Base-by-base conservation (phyloP, 1,284 basidiomycete genomes). In the Ceratobasidium sp. region DNA sequence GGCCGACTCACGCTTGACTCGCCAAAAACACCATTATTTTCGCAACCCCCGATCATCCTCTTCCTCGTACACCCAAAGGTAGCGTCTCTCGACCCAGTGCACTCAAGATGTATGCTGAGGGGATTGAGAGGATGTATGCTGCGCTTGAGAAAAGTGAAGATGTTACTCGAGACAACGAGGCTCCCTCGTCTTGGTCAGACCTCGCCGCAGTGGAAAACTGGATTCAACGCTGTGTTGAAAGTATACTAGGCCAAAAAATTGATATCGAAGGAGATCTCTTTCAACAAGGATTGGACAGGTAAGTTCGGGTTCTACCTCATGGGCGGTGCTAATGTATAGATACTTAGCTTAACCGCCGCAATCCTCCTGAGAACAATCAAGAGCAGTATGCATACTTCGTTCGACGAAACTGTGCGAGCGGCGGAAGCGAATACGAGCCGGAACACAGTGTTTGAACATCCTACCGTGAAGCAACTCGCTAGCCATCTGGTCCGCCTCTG, bases 1-100 rank as follows among this genome's bases (percentile, higher is more conserved):
- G 83, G 1, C 87, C 86, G 15, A 82, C 83, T 0, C 86, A 85
- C 78, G 86, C 85, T 66, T 81, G 85, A 28, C 84, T 88, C 38
- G 87, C 85, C 81, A 87, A 87, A 75, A 86, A 79, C 15, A 26
- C 71, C 2, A 38, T 75, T 4, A 54, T 75, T 15, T 26, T 75
- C 17, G 48, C 28, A 2, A 28, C 54, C 12, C 61, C 59, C 4
- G 10, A 23, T 65, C 71, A 33, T 2, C 71, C 71, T 2, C 50
- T 75, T 3, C 71, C 71, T 13, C 61, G 61, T 38, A 81, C 78
- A 0, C 57, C 77, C 3, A 79, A 80, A 44, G 73, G 78, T 3
- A 78, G 71, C 20, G 48, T 78, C 3, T 20, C 57, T 1, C 70
- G 79, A 12, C 73, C 74, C 6, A 77, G 68, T 7, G 68, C 71